phyloP scores from a whole-genome alignment of 1,284 basidiomycete species.

The Ustilago curta region DNA sequence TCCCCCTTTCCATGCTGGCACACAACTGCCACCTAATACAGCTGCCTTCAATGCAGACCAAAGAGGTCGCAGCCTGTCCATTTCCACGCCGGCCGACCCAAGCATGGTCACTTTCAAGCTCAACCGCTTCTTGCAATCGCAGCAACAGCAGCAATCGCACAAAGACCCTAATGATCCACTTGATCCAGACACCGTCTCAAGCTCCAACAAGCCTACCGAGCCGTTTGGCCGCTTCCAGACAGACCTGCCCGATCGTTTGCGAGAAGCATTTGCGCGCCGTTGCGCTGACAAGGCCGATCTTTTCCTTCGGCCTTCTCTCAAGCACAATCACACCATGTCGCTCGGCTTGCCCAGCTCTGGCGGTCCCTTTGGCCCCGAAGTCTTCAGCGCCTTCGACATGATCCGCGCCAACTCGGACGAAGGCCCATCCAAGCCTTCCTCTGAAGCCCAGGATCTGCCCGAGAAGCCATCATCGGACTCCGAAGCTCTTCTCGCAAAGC shows the following conservation, averaged over 20 bases:
- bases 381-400: slow-evolving; percentile 56
- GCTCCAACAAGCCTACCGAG: background rate
- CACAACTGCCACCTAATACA: slow-evolving; percentile 15
- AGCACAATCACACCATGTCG: slow-evolving; percentile 56
- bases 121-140: slow-evolving; percentile 52
- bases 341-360: slow-evolving; percentile 56
- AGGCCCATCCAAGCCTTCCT: slow-evolving; percentile 29
- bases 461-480: slow-evolving; percentile 38
- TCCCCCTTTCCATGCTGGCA: slow-evolving; percentile 2
- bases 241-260: slow-evolving; percentile 31
- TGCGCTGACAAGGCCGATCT: slow-evolving; percentile 23
- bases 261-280: slow-evolving; percentile 37
- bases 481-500: slow-evolving; percentile 14
- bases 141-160: slow-evolving; percentile 16
- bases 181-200: background rate
- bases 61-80: slow-evolving; percentile 37
- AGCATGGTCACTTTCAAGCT: slow-evolving; percentile 54
- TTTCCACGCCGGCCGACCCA: slow-evolving; percentile 55
- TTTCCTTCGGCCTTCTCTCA: slow-evolving; percentile 5
- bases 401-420: slow-evolving; percentile 47
- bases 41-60: slow-evolving; percentile 11
- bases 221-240: slow-evolving; percentile 23
- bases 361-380: slow-evolving; percentile 54
- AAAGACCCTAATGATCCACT: slow-evolving; percentile 14
- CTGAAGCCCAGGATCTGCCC: slow-evolving; percentile 16